A percentile compares a stretch with the other conserved stretches of the same genome.
These are phyloP conservation scores for Crithidia sp. DNA, from an alignment of 208 protist species.

Conservation along the genomic window DNA sequence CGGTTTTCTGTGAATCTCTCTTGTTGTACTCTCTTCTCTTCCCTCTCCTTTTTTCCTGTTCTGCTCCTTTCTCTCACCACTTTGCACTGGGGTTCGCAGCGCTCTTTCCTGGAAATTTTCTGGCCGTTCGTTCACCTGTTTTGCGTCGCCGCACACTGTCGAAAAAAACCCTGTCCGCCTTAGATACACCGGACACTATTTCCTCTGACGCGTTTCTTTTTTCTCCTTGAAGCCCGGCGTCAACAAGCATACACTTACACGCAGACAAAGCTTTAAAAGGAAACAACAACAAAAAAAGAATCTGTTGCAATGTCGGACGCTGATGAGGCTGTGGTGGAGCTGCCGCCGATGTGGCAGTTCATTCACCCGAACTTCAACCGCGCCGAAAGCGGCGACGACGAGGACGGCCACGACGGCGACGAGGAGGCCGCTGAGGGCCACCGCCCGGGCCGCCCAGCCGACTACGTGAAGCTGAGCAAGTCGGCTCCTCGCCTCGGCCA, in stretches of 20 bases:
- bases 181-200: background rate
- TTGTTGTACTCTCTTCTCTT: too few species aligned
- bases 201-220: constrained; percentile 22
- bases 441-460: constrained; percentile 33
- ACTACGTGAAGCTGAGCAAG: constrained; percentile 71
- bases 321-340: constrained; percentile 56
- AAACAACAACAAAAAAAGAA: background rate
- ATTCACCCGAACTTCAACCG: constrained; percentile 69
- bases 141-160: too few species aligned
- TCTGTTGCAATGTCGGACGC: constrained; percentile 52
- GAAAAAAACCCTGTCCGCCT: too few species aligned
- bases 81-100: too few species aligned
- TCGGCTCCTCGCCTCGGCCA: constrained; percentile 71
- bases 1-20: too few species aligned
- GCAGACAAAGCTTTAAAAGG: constrained; percentile 14
- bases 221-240: background rate
- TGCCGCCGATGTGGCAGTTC: constrained; percentile 81
- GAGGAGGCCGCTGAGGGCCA: constrained; percentile 4
- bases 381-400: constrained; percentile 39
- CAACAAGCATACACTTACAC: background rate
- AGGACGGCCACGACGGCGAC: constrained; percentile 36
- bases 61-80: too few species aligned
- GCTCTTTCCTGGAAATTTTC: too few species aligned
- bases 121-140: too few species aligned
- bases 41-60: too few species aligned